These are phyloP conservation scores for Phytophthora fragariae DNA, from an alignment of 352 stramenopile species.

Conservation along the genomic window DNA sequence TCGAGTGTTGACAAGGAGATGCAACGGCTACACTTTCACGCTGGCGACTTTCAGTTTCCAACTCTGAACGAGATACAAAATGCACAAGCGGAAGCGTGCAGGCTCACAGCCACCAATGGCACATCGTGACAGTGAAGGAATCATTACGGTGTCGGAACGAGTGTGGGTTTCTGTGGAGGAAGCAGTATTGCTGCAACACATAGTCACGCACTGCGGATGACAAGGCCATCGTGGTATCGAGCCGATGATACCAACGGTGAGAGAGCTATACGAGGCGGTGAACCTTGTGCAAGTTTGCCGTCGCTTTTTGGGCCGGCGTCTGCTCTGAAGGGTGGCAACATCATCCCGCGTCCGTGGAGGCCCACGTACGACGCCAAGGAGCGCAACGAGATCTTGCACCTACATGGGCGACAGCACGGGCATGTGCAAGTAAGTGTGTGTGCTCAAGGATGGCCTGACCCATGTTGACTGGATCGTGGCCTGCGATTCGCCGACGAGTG, in stretches of 20 bases:
- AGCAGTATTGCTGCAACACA: background rate
- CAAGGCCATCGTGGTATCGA: conserved; percentile 11
- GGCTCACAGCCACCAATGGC: background rate
- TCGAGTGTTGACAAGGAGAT: background rate
- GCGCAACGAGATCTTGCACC: conserved; percentile 16
- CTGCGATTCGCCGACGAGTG: conserved; percentile 15
- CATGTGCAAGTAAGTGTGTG: background rate
- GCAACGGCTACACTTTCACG: background rate
- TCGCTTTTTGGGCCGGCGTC: background rate
- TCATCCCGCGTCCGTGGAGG: conserved; percentile 1
- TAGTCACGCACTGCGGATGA: background rate
- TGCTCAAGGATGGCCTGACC: conserved; percentile 21
- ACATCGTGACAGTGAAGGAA: background rate
- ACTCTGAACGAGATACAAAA: background rate
- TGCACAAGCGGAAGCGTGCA: background rate
- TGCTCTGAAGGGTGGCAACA: conserved; percentile 19
- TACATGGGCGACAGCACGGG: conserved; percentile 7
- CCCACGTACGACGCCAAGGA: background rate
- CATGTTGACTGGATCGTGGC: conserved; percentile 18
- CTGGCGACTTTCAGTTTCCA: conserved; percentile 4
- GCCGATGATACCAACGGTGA: background rate
- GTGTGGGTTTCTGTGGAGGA: background rate
- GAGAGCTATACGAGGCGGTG: background rate
- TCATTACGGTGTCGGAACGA: background rate
- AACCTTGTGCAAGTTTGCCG: background rate